phyloP scores from a whole-genome alignment of 495 filamentous ascomycete genomes.

The Neurospora tetrasperma region DNA sequence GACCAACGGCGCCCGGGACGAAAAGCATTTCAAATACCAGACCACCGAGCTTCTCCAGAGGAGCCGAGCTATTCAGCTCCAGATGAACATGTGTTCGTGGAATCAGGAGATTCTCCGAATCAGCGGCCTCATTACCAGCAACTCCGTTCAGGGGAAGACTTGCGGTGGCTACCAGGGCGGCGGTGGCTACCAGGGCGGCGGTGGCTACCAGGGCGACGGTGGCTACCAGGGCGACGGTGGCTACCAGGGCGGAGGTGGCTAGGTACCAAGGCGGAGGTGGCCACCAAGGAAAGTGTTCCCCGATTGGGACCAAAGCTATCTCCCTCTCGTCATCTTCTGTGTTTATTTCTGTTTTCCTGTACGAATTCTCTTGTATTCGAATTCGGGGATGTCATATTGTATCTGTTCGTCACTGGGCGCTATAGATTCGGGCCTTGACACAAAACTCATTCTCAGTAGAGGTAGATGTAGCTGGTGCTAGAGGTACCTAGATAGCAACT shows the following conservation, averaged over 20 bases:
- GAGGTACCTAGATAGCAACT: not conserved
- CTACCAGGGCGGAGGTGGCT: not conserved
- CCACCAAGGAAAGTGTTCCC: not conserved
- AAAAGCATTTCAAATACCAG: conserved; percentile 68
- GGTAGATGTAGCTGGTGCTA: not conserved
- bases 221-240: not conserved
- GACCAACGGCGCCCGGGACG: conserved; percentile 65
- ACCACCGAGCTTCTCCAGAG: conserved; percentile 73
- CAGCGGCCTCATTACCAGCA: not conserved
- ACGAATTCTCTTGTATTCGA: not conserved
- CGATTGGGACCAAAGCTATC: not conserved
- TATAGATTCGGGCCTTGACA: not conserved
- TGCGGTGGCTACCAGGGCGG: no score
- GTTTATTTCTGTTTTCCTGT: not conserved
- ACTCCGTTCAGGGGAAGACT: no score
- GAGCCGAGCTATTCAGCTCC: conserved; percentile 46
- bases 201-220: no score
- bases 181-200: no score
- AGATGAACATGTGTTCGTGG: conserved; percentile 17
- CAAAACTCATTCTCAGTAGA: not conserved
- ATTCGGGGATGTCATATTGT: not conserved
- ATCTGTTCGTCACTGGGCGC: no score
- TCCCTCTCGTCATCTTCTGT: not conserved
- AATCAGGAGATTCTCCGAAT: not conserved
- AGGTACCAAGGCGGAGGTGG: no score